Evolutionary conservation across 129 eudicot genomes (phyloP), one percentile per base, ranked within the genome.

Genomic region (Ambrosia artemisiifolia): DNA sequence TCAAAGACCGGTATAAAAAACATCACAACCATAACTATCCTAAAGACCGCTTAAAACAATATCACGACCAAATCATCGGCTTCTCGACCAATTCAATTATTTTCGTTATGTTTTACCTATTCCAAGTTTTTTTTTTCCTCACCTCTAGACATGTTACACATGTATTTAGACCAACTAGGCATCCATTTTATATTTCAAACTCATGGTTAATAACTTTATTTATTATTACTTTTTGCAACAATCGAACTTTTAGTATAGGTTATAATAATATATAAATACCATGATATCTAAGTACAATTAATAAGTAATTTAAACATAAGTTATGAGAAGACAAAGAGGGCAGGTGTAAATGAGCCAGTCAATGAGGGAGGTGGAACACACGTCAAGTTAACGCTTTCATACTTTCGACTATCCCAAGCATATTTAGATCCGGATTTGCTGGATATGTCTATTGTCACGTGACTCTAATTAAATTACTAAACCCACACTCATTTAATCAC

Each of bases 321-420:
- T 24, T 24, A 28, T 3, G 10, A 5, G 60, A 24, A 35, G 49
- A 33, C 33, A 33, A 18, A 18, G 46, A 42, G 19, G 65, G 14
- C 24, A 2, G 28, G 40, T 55, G 40, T 13, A 63, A 70, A 38
- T 16, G 60, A 28, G 1, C 13, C 0, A 17, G 11, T 43, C 35
- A 8, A 13, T 28, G 43, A 6, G 53, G 11, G 6, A 12, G 76
- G 76, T 59, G 77, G 70, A 62, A 62, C 63, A 73, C 70, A 73
- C 77, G 77, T 73, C 77, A 73, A 73, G 62, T 20, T 73, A 47
- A 60, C 59, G 62, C 48, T 35, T 46, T 73, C 62, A 32, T 11
- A 60, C 34, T 32, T 62, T 33, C 12, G 1, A 70, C 54, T 19
- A 36, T 55, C 30, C 42, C 42, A 73, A 33, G 49, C 49, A 62